Evolutionary conservation across 1,284 basidiomycete genomes (phyloP), one percentile per base, ranked within the genome.

Genomic region (Melanopsichium pennsylvanicum): DNA sequence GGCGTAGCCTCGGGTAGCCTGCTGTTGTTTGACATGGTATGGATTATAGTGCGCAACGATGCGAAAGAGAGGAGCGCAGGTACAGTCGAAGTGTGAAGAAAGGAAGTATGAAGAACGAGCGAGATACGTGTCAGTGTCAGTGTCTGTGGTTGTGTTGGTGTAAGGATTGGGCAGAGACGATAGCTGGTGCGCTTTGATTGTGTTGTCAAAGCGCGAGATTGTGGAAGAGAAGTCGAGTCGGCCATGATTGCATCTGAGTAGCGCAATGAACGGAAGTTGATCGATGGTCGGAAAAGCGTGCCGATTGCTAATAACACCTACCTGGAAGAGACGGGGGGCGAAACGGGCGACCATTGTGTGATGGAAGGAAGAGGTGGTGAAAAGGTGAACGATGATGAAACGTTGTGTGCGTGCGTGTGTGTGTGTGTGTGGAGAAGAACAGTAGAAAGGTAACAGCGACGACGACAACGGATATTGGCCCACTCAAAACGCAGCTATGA

Each of bases 1-100:
- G 54, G 78, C 78, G 67, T 80, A 80, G 67, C 78, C 74, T 35
- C 78, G 78, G 46, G 74, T 72, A 36, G 74, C 62, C 70, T 73
- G 58, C 56, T 59, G 21, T 43, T n/a, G 12, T 32, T 18, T 31
- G n/a, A 15, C 13, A 32, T 19, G 21, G 11, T 34, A 32, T 12
- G n/a, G 13, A 29, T n/a, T n/a, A 29, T 29, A 29, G 27, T 29
- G 27, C 27, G 13, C 8, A 29, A 13, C 7, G 27, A 29, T 13
- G 27, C 7, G 27, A 29, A 13, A 29, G 8, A 29, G 13, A 29
- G 27, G 8, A 29, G 27, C 27, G 27, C 7, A 13, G 27, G 27
- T 29, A 21, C 9, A 5, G 5, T n/a, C 18, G 26, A 32, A 21
- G 34, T 10, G 7, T 11, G 13, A 31, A 19, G n/a, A 18, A 16